Evolutionary conservation across 352 stramenopile genomes (phyloP), one percentile per base, ranked within the genome.

Genomic region (Peronospora farinosa): DNA sequence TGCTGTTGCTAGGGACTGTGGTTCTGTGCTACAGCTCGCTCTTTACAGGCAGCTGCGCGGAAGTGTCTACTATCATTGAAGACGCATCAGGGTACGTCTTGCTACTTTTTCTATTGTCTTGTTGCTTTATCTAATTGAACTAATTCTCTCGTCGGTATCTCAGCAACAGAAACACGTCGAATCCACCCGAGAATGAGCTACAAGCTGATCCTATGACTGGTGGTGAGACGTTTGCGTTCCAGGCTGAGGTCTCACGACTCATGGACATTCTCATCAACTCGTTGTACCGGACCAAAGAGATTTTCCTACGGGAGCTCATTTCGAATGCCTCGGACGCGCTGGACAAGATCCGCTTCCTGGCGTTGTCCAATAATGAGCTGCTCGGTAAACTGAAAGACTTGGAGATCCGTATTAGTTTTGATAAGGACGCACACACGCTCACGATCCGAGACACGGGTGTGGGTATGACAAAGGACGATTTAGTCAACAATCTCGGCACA

Each of bases 181-280:
- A 23, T 45, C 44, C 79, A 50, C 54, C 63, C 37, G 56, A 79
- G 33, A 61, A 85, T 31, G 71, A 78, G 15, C 56, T 86, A 31
- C 54, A 79, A 11, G 61, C 71, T 21, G 46, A 63, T 47, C 64
- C 65, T n/a, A 28, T 75, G 32, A 54, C 27, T 1, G 67, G 62
- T 3, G 79, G 82, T 40, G 90, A 97, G 57, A 90, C 79, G 48
- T 97, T 95, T 40, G 86, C 81, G 51, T 97, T 97, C 71, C 88
- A 97, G 54, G 95, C 96, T 36, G 95, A 99, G 63, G 96, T 99
- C 16, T 97, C 95, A 51, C 92, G 96, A 5, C 89, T 99, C 63
- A 97, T 99, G 78, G 96, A 99, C 72, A 99, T 99, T 67, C 96
- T 99, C 57, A 98, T 99, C 68, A 98, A 99, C 69, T 98, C 92